Evolutionary conservation across 495 filamentous ascomycete genomes (phyloP).

Genomic region (Chaetomidium leptoderma): DNA sequence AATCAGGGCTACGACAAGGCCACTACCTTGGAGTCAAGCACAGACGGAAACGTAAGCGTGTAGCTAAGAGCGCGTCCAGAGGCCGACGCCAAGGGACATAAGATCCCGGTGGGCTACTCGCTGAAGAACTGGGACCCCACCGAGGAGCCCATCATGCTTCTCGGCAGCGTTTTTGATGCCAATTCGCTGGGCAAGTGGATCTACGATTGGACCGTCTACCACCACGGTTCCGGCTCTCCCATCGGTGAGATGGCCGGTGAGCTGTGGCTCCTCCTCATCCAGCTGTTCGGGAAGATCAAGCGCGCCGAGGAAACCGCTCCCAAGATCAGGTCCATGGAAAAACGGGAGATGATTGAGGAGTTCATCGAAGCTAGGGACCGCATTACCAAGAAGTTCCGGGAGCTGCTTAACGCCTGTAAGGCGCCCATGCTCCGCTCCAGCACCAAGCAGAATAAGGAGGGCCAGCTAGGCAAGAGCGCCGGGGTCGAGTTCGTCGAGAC

Average conservation of each 20-base stretch:
- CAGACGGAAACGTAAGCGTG: too few species aligned
- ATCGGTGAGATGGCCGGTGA: slow-evolving; percentile 92
- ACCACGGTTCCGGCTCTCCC: slow-evolving; percentile 77
- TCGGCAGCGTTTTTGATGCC: slow-evolving; percentile 95
- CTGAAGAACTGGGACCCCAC: slow-evolving; percentile 98
- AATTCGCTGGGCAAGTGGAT: slow-evolving; percentile 99
- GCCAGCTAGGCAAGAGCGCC: slow-evolving; percentile 85
- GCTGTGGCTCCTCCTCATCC: slow-evolving; percentile 90
- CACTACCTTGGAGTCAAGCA: too few species aligned
- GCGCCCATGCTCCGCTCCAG: slow-evolving; percentile 72
- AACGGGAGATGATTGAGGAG: slow-evolving; percentile 78
- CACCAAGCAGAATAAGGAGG: slow-evolving; percentile 55
- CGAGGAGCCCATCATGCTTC: slow-evolving; percentile 84
- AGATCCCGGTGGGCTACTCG: slow-evolving; percentile 87
- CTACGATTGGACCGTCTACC: slow-evolving; percentile 98
- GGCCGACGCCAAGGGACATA: slow-evolving; percentile 71
- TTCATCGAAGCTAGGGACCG: slow-evolving; percentile 90
- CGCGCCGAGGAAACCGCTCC: slow-evolving; percentile 77
- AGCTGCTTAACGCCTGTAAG: slow-evolving; percentile 84
- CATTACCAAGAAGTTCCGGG: slow-evolving; percentile 79
- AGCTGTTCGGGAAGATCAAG: slow-evolving; percentile 94
- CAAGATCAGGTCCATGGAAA: slow-evolving; percentile 65
- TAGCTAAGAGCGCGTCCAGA: slow-evolving; percentile 43
- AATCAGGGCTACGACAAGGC: too few species aligned
- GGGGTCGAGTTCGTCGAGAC: slow-evolving; percentile 96